These are phyloP conservation scores for Collariella sp. DNA, from an alignment of 495 filamentous ascomycete genomes.

Conservation along the genomic window DNA sequence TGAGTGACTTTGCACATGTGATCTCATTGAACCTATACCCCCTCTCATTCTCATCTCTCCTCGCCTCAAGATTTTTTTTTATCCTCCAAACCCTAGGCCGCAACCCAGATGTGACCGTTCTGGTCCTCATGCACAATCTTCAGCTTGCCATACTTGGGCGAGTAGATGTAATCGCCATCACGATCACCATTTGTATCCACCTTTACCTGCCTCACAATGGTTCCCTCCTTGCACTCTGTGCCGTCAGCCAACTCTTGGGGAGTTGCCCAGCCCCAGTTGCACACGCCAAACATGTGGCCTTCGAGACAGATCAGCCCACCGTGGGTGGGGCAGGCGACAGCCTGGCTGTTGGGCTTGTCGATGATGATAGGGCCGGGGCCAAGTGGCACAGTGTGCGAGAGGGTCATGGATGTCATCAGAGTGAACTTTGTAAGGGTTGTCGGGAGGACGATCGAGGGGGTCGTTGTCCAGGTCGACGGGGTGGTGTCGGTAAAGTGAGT, in stretches of 20 bases:
- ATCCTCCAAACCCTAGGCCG: not conserved
- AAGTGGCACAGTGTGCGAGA: not conserved
- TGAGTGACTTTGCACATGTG: no score
- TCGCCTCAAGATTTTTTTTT: no score
- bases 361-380: not conserved
- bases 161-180: not conserved
- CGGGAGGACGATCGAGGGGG: not conserved
- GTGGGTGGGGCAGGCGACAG: not conserved
- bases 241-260: not conserved
- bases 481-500: not conserved
- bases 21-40: no score
- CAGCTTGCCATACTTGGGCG: not conserved
- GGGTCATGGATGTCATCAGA: not conserved
- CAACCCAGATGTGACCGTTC: not conserved
- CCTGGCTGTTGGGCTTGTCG: not conserved
- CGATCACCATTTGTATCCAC: not conserved
- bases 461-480: not conserved
- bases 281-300: not conserved
- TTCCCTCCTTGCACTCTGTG: constrained; percentile 1
- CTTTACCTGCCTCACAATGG: not conserved
- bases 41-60: no score
- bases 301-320: constrained; percentile 5
- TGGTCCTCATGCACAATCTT: not conserved
- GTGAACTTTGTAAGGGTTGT: not conserved
- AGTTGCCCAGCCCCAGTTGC: constrained; percentile 2